Conservation (phyloP, 1,284 basidiomycete genomes). For the Ustilago sp. region DNA sequence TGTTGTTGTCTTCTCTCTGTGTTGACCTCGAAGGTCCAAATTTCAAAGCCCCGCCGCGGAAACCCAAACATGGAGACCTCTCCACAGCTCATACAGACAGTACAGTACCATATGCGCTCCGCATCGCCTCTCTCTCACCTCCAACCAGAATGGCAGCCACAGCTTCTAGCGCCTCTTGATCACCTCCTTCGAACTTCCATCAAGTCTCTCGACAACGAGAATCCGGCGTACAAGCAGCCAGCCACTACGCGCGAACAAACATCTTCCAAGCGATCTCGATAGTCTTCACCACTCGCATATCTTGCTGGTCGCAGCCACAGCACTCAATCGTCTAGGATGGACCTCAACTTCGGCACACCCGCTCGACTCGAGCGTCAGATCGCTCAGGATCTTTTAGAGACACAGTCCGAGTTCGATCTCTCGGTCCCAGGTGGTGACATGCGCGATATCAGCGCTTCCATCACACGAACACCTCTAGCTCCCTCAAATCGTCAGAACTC, state of each 20-base stretch:
- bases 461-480: constrained; percentile 32
- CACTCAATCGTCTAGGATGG: constrained; percentile 18
- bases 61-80: neutral
- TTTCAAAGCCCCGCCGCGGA: neutral
- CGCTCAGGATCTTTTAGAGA: constrained; percentile 47
- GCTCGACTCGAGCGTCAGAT: constrained; percentile 55
- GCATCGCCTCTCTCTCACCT: neutral
- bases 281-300: neutral
- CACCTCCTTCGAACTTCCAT: neutral
- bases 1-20: constrained; percentile 5
- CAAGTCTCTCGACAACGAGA: neutral
- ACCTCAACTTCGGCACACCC: constrained; percentile 50
- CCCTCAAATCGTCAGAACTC: constrained; percentile 42
- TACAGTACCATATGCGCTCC: neutral
- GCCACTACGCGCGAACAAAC: neutral
- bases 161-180: neutral
- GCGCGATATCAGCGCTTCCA: constrained; percentile 42
- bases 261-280: neutral
- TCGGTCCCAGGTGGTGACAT: constrained; percentile 42
- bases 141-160: neutral
- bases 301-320: neutral
- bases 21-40: neutral
- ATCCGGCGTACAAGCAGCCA: neutral
- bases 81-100: neutral
- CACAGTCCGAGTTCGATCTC: constrained; percentile 53